Evolutionary conservation across 164 flowering plant genomes (phyloP).

Genomic region (Stephania yunnanensis): DNA sequence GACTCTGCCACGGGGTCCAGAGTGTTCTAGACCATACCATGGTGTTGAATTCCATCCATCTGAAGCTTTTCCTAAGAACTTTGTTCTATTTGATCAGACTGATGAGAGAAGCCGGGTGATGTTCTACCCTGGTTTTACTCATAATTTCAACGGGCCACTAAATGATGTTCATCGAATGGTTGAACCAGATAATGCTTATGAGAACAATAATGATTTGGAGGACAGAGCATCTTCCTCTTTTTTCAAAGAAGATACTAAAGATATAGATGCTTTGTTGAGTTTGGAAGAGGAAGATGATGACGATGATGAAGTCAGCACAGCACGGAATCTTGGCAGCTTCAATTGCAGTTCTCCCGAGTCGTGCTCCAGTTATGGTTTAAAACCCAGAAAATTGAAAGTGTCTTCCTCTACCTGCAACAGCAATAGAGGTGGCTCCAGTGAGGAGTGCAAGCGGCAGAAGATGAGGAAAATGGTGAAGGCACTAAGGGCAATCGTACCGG

Average conservation of each 20-base stretch:
- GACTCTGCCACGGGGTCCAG: constrained; percentile 25
- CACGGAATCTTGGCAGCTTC: constrained; percentile 40
- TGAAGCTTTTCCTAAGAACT: constrained; percentile 58
- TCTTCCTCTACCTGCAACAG: constrained; percentile 25
- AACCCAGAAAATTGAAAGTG: constrained; percentile 25
- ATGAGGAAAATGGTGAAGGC: constrained; percentile 62
- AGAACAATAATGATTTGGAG: constrained; percentile 10
- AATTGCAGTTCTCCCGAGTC: constrained; percentile 47
- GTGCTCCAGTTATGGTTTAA: constrained; percentile 36
- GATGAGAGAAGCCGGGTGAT: constrained; percentile 52
- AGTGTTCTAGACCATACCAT: constrained; percentile 28
- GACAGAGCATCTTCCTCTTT: constrained; percentile 28
- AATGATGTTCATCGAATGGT: constrained; percentile 24
- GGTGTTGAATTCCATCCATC: constrained; percentile 55
- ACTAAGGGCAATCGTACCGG: constrained; percentile 64
- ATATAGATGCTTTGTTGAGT: constrained; percentile 72
- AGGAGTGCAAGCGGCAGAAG: constrained; percentile 39
- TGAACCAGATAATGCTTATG: constrained; percentile 15
- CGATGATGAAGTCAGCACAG: constrained; percentile 69
- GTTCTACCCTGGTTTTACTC: constrained; percentile 52
- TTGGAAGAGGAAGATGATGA: constrained; percentile 51
- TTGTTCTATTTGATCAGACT: constrained; percentile 66
- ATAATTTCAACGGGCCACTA: constrained; percentile 34
- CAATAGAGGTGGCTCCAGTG: constrained; percentile 17
- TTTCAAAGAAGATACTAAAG: constrained; percentile 57